Evolutionary conservation across 2,329 filamentous ascomycete species (phyloP), one percentile per base, ranked within the genome.

Genomic region (Colletotrichum cordylinicola): DNA sequence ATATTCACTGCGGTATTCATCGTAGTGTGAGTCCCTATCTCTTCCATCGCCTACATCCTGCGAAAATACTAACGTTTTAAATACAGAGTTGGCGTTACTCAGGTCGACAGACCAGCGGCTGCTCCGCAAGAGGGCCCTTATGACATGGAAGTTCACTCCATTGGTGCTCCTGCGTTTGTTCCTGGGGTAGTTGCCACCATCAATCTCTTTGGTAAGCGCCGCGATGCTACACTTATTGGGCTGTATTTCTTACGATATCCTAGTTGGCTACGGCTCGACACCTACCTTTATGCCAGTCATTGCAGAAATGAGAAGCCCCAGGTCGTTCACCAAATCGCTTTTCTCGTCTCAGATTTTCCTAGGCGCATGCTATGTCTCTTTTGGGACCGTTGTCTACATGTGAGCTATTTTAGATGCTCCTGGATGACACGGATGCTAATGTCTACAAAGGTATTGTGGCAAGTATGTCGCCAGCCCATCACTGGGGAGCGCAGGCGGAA

Each of bases 401-500:
- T 58, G 55, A 58, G 55, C 29, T 1, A 18, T 21, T 12, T 48
- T 21, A 7, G 43, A 10, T 52, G 10, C n/a, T 13, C 13, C 18
- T 13, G 1, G 12, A 52, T 8, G 43, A 13, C n/a, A 52, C n/a
- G 4, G n/a, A 58, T 58, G 55, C 2, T 29, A 7, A 58, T 29
- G 24, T 6, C 27, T 58, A 21, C 13, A 3, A 21, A 58, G 55
- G 0, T 58, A 58, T 8, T 58, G 91, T 77, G 92, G 92, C 5
- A 84, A 89, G 75, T 93, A 89, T 88, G 90, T 93, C 8, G 90
- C 91, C 0, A 90, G 88, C 4, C 92, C 92, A 0, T 90, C 91
- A 2, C 86, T 93, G 0, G 91, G 91, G 15, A 80, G 79, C 52
- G 79, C 79, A 12, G 78, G 79, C 29, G 78, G 78, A 27, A 71